Conservation (phyloP, 169 alveolate genomes). For the Toxoplasma gondii region DNA sequence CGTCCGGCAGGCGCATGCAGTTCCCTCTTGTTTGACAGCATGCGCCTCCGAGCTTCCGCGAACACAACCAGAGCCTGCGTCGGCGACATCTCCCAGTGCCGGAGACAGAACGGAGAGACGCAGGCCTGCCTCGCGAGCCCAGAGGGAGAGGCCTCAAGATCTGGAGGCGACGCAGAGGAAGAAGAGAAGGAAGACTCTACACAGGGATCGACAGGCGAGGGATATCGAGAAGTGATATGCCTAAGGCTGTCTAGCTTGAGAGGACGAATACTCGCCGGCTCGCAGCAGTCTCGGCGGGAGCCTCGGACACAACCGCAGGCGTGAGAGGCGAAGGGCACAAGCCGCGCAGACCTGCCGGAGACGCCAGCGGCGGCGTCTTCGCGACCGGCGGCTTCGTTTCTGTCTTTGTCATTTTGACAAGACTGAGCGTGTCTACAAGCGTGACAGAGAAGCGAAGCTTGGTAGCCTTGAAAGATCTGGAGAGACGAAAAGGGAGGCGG, state of each 20-base stretch:
- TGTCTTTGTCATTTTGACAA: too few species aligned
- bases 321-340: not conserved
- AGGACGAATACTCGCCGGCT: too few species aligned
- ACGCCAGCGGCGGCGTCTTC: not conserved
- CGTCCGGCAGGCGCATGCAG: too few species aligned
- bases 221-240: too few species aligned
- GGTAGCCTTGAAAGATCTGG: not conserved
- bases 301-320: not conserved
- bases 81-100: not conserved
- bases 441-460: not conserved
- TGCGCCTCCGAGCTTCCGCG: not conserved
- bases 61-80: not conserved
- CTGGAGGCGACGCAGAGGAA: too few species aligned
- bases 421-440: not conserved
- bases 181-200: too few species aligned
- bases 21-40: too few species aligned
- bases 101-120: not conserved
- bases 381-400: too few species aligned
- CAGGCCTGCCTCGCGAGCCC: not conserved
- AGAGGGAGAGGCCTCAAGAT: too few species aligned
- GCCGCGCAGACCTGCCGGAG: not conserved
- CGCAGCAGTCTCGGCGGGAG: not conserved
- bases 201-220: too few species aligned
- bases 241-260: too few species aligned
- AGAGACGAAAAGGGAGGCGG: not conserved